Base-by-base conservation (phyloP, 139 green algal species). In the Tetradesmus obliquus region DNA sequence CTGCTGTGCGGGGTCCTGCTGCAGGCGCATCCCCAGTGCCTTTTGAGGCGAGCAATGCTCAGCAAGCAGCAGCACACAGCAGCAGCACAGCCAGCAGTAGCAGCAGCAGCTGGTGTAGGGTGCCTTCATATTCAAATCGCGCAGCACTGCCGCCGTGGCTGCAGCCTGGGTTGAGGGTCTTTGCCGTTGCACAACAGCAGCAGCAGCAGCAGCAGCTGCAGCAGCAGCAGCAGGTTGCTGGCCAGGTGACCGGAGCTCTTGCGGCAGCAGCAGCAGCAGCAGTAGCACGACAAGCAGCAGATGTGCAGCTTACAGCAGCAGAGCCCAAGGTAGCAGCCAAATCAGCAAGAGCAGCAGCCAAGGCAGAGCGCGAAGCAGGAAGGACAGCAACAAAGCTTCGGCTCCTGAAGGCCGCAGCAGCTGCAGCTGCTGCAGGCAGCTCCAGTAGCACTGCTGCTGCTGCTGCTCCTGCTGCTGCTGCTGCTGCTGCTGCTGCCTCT, bases 51-150 rank as follows among this genome's bases (percentile, higher is more conserved):
- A 79, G 83, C 84, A 89, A 32, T 62, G 55, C 19, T 6, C 55
- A 74, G 8, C 19, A 86, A 54, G 24, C 5, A 19, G 76, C 76
- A 83, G 76, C 76, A 83, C 60, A 13, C 76, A 83, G 76, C 32
- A 57, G 79, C 79, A 84, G 79, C 79, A 79, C 71, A 32, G 71
- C 71, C 71, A 84, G 79, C 45, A 57, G 84, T 62, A 89, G 84
- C 84, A 89, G 84, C 84, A 66, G 60, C 79, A 69, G 57, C 13
- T 89, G 84, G 84, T 89, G 55, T 51, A 82, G 5, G n/a, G 84
- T 79, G 57, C 57, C n/a, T 5, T 15, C 2, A 4, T 1, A 58
- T 15, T 62, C 32, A 13, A 22, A 81, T 3, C 20, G 58, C 22
- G 84, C 84, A 53, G 24, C 45, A 51, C 32, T 89, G 32, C 84